A percentile compares a stretch with the other conserved stretches of the same genome.
Conservation (phyloP, 177 flowering plant genomes). For the Vitis hybrid region DNA sequence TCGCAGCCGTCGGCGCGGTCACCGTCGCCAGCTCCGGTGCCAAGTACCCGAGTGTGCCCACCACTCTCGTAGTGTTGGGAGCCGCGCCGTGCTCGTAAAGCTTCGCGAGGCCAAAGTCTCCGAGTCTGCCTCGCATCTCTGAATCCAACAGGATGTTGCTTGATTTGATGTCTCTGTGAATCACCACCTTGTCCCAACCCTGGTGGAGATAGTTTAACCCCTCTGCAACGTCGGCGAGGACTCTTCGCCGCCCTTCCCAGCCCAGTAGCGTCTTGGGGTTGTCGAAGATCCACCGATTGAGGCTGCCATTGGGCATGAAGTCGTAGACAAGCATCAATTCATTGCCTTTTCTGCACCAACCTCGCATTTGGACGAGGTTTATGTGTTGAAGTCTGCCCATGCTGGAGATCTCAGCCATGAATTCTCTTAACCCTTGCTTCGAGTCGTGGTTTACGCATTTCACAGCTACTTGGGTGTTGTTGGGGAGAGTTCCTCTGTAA, state of each 20-base stretch:
- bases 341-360: slow-evolving; percentile 61
- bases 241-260: slow-evolving; percentile 50
- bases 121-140: slow-evolving; percentile 62
- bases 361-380: slow-evolving; percentile 79
- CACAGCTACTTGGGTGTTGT: slow-evolving; percentile 55
- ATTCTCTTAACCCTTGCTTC: slow-evolving; percentile 79
- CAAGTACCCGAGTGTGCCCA: slow-evolving; percentile 70
- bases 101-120: slow-evolving; percentile 79
- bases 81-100: slow-evolving; percentile 58
- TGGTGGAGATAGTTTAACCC: slow-evolving; percentile 62
- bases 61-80: slow-evolving; percentile 54
- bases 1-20: slow-evolving; percentile 48
- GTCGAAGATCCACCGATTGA: slow-evolving; percentile 60
- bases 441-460: slow-evolving; percentile 84
- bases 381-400: slow-evolving; percentile 84
- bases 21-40: slow-evolving; percentile 65
- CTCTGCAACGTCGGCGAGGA: slow-evolving; percentile 64
- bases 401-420: slow-evolving; percentile 86
- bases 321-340: slow-evolving; percentile 71
- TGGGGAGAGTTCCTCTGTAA: slow-evolving; percentile 50
- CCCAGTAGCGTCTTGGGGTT: slow-evolving; percentile 34
- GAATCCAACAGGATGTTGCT: slow-evolving; percentile 63
- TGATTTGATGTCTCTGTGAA: slow-evolving; percentile 74
- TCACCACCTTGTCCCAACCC: slow-evolving; percentile 71
- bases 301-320: slow-evolving; percentile 74